Percentiles rank a stretch among this genome's conserved stretches.
These are phyloP conservation scores for Toxicodendron radicans DNA, from an alignment of 345 rosid species.

Conservation along the genomic window DNA sequence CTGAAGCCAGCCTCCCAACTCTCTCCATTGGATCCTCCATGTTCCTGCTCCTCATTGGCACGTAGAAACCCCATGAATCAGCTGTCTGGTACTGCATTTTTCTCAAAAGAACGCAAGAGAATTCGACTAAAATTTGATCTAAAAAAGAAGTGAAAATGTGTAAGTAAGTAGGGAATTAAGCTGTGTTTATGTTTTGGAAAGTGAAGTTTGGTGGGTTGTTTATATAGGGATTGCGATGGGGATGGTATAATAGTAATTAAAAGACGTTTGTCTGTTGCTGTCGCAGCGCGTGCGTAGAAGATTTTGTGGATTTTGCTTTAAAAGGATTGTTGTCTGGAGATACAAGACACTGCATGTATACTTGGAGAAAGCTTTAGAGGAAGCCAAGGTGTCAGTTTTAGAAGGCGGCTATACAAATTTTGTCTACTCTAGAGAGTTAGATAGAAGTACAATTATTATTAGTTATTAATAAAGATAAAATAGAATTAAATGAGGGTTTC, in stretches of 20 bases:
- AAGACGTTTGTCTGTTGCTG: conserved; percentile 42
- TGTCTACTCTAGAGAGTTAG: conserved; percentile 15
- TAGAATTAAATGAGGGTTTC: not conserved
- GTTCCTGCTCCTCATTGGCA: conserved; percentile 19
- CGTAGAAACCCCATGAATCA: conserved; percentile 19
- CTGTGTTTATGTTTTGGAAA: too few relatives aligned
- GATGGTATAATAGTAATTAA: conserved; percentile 18
- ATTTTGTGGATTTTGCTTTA: conserved; percentile 26
- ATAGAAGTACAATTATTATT: not conserved
- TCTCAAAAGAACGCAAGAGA: not conserved
- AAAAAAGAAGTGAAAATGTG: too few relatives aligned
- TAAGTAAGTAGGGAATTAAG: too few relatives aligned
- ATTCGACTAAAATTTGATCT: too few relatives aligned
- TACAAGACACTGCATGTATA: conserved; percentile 17
- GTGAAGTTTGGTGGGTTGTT: not conserved
- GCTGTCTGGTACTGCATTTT: conserved; percentile 30
- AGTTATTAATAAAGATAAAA: not conserved
- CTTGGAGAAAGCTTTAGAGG: not conserved
- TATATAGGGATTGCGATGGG: not conserved
- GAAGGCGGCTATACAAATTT: conserved; percentile 23
- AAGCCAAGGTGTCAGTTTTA: conserved; percentile 28
- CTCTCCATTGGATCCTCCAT: conserved; percentile 49
- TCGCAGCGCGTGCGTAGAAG: conserved; percentile 42
- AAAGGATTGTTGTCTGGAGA: conserved; percentile 41
- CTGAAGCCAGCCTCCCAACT: conserved; percentile 51